phyloP scores from a whole-genome alignment of 257 asterid species.

The Leptodermis oblonga region DNA sequence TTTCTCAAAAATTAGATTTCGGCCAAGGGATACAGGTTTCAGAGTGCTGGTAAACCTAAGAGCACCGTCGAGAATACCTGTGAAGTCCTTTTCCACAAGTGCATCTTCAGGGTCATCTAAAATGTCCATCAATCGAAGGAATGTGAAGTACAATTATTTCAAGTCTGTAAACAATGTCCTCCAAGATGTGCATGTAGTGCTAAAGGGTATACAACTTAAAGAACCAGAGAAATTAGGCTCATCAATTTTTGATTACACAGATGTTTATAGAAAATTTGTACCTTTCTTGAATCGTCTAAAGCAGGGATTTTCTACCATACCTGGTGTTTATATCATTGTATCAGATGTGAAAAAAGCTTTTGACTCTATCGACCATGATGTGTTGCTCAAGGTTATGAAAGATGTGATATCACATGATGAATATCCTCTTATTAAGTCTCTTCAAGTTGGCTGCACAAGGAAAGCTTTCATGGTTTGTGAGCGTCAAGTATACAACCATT shows the following conservation, averaged over 20 bases:
- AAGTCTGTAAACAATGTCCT: slow-evolving; percentile 72
- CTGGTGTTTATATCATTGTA: slow-evolving; percentile 58
- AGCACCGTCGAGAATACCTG: slow-evolving; percentile 63
- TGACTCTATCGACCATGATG: slow-evolving; percentile 70
- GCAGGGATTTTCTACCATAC: slow-evolving; percentile 36
- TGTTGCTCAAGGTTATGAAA: slow-evolving; percentile 65
- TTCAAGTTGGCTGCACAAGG: slow-evolving; percentile 51
- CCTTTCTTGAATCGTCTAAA: slow-evolving; percentile 54
- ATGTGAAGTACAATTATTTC: slow-evolving; percentile 19
- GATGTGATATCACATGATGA: slow-evolving; percentile 51
- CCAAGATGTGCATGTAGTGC: slow-evolving; percentile 56
- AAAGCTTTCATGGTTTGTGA: slow-evolving; percentile 44
- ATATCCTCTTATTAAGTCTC: slow-evolving; percentile 44
- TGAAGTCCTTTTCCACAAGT: slow-evolving; percentile 17
- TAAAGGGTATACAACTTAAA: slow-evolving; percentile 46
- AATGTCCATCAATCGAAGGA: slow-evolving; percentile 13
- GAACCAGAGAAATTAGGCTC: slow-evolving; percentile 74
- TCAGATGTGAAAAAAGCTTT: slow-evolving; percentile 86
- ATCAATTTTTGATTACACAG: slow-evolving; percentile 84
- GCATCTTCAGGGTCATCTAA: slow-evolving; percentile 24
- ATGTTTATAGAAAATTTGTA: slow-evolving; percentile 56
- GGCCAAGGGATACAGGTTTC: slow-evolving; percentile 66
- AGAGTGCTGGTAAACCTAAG: slow-evolving; percentile 74
- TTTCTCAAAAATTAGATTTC: slow-evolving; percentile 70
- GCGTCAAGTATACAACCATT: slow-evolving; percentile 31